Conservation (phyloP, 2,329 filamentous ascomycete species). For the Geosmithia putterillii region DNA sequence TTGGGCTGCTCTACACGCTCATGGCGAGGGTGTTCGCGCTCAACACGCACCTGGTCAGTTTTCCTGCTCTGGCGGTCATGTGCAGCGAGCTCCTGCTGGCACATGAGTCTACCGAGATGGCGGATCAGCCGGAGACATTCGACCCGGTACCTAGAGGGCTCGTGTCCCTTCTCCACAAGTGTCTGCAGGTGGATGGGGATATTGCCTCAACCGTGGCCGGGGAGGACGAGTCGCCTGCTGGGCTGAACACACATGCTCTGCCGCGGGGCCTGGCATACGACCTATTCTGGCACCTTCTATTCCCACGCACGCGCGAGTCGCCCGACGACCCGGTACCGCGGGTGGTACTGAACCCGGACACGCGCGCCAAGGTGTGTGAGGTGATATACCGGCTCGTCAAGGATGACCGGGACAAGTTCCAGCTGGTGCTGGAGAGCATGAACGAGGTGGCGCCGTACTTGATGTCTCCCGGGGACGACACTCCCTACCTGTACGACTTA, state of each 20-base stretch:
- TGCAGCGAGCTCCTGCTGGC: conserved; percentile 18
- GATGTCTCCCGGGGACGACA: conserved; percentile 12
- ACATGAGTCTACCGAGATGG: conserved; percentile 27
- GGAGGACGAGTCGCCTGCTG: too few species aligned
- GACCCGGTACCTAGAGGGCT: conserved; percentile 17
- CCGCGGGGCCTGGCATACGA: conserved; percentile 16
- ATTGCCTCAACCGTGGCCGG: conserved; percentile 8
- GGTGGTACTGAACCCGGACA: conserved; percentile 37
- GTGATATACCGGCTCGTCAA: conserved; percentile 45
- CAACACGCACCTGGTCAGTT: background rate
- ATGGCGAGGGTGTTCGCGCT: background rate
- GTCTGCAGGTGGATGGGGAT: conserved; percentile 14
- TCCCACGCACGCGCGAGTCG: conserved; percentile 36
- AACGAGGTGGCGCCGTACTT: conserved; percentile 20
- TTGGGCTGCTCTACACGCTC: background rate
- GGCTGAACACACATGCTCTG: too few species aligned
- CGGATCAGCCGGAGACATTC: conserved; percentile 12
- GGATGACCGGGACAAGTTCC: conserved; percentile 34
- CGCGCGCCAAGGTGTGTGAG: conserved; percentile 47
- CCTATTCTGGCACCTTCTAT: conserved; percentile 56
- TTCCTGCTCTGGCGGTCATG: conserved; percentile 1
- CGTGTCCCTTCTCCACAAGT: conserved; percentile 14
- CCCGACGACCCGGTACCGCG: conserved; percentile 17
- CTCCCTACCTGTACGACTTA: conserved; percentile 48
- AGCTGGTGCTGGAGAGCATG: conserved; percentile 32